Base-by-base conservation (phyloP, 179 eudicot genomes). In the Beta corolliflora region DNA sequence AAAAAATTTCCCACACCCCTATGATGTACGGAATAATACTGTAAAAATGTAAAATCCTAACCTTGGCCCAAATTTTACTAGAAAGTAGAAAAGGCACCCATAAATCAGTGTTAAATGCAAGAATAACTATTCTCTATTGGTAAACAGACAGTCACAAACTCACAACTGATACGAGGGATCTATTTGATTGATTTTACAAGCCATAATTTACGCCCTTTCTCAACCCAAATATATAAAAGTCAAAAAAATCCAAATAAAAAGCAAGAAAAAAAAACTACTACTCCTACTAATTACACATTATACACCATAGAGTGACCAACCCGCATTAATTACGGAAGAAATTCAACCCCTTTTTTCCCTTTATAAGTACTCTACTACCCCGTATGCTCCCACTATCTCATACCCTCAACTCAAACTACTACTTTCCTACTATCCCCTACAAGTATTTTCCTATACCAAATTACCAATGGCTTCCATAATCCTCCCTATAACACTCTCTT, bases 291-390 rank as follows among this genome's bases (percentile, higher is more conserved):
- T 71, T 5, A 61, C 54, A 48, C 41, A 82, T 9, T 70, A 72
- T 6, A 77, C 69, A 78, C 41, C 41, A 54, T n/a, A 54, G 69
- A 66, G 71, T 69, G 78, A 83, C 82, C 83, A 79, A 83, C 31
- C 73, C 46, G 82, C 85, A 83, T 83, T 83, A 79, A 80, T 83
- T 76, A 83, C 79, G 86, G 79, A 75, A 75, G 80, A 69, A 75
- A 83, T 50, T 75, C 60, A 75, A 72, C 73, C 58, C 68, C 45
- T 29, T 48, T 25, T 31, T 18, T 25, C 21, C 64, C 82, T 73
- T 21, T 75, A 83, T 84, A 84, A 77, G 71, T 70, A 80, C 54
- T 31, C 73, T 77, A 65, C 78, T 48, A 7, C 72, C 75, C 68
- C 58, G 55, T 25, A 69, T 78, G 19, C 16, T 82, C 79, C 71